These are phyloP conservation scores for Hemileia vastatrix DNA, from an alignment of 1,284 basidiomycete species.

Conservation along the genomic window DNA sequence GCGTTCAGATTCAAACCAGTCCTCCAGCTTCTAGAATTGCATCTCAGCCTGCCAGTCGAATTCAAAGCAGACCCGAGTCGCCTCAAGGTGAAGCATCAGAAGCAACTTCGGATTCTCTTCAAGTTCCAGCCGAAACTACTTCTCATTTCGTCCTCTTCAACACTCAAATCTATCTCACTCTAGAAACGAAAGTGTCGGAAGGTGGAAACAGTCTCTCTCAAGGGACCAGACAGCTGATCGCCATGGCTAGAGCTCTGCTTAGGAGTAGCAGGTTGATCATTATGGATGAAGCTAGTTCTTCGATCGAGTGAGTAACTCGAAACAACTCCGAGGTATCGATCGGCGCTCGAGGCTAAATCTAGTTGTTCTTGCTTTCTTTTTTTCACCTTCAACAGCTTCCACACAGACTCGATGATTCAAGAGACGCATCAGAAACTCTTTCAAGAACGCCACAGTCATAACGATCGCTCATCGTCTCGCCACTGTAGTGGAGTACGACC, in stretches of 20 bases:
- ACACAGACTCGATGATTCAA: conserved; percentile 50
- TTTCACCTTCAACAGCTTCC: too few relatives aligned
- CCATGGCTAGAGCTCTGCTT: conserved; percentile 42
- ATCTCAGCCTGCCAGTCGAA: not conserved
- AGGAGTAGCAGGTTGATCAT: conserved; percentile 35
- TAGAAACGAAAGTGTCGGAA: conserved; percentile 26
- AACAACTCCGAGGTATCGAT: conserved; percentile 23
- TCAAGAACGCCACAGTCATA: conserved; percentile 54
- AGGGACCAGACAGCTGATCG: conserved; percentile 42
- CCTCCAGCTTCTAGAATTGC: not conserved
- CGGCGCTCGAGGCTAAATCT: too few relatives aligned
- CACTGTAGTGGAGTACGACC: conserved; percentile 56
- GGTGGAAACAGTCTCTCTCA: conserved; percentile 38
- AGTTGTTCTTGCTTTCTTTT: too few relatives aligned
- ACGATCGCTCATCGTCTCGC: conserved; percentile 54
- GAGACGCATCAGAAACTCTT: conserved; percentile 58
- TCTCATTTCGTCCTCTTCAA: not conserved
- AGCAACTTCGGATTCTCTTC: not conserved
- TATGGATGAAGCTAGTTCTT: conserved; percentile 42
- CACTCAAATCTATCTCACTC: not conserved
- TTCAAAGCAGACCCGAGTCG: not conserved
- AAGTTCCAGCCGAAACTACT: not conserved
- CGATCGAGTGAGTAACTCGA: conserved; percentile 30
- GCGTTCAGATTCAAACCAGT: conserved; percentile 1
- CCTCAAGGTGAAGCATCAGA: not conserved